Conservation (phyloP, 352 stramenopile species). For the Globisporangium yorkense region DNA sequence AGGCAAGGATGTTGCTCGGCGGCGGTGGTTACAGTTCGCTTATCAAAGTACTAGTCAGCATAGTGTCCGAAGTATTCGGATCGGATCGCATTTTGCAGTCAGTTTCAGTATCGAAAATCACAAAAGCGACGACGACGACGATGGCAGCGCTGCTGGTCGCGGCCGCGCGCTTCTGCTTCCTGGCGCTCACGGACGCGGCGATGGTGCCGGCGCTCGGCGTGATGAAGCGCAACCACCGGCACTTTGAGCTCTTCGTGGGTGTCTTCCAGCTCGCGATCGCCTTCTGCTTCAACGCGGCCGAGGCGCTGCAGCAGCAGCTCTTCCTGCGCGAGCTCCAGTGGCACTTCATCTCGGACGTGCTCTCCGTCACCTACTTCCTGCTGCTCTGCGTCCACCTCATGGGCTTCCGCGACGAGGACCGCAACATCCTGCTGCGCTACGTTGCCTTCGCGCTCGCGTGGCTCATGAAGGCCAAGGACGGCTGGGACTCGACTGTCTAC, state of each 20-base stretch:
- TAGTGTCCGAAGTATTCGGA: no score
- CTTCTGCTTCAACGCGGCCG: slow-evolving; percentile 80
- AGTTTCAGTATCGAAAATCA: neutral
- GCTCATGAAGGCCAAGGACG: slow-evolving; percentile 85
- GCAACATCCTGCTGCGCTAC: slow-evolving; percentile 84
- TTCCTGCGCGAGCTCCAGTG: slow-evolving; percentile 74
- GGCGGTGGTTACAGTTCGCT: no score
- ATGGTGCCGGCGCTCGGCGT: slow-evolving; percentile 74
- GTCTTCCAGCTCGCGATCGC: slow-evolving; percentile 74
- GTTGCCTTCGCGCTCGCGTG: slow-evolving; percentile 74
- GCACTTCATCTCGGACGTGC: slow-evolving; percentile 86
- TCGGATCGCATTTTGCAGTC: no score
- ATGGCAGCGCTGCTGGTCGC: slow-evolving; percentile 22
- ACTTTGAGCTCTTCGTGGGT: slow-evolving; percentile 89
- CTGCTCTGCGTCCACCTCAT: slow-evolving; percentile 83
- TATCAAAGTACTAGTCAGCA: no score
- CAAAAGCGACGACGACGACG: neutral
- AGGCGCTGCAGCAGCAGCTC: slow-evolving; percentile 54
- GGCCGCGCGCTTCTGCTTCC: slow-evolving; percentile 57
- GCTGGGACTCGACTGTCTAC: slow-evolving; percentile 65
- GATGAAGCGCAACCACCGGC: slow-evolving; percentile 76
- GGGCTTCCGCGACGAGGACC: slow-evolving; percentile 74
- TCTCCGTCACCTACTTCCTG: slow-evolving; percentile 83
- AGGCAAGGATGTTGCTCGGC: no score
- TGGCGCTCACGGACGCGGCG: slow-evolving; percentile 63